Percentiles rank a stretch among this genome's conserved stretches.
Evolutionary conservation across 352 stramenopile species (phyloP).

Genomic region (Plasmopara halstedii): DNA sequence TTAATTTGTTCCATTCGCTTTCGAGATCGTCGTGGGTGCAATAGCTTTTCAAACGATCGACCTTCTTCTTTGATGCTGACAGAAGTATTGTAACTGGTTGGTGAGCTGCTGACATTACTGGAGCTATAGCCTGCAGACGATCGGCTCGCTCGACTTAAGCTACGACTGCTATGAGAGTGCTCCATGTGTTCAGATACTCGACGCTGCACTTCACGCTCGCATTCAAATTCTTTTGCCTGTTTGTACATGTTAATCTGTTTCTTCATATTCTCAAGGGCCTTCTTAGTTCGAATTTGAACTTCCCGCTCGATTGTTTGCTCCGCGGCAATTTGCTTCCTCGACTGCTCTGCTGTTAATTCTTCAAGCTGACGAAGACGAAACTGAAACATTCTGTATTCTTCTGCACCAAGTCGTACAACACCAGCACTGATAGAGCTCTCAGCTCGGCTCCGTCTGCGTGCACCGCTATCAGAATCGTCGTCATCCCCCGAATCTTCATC

Average conservation of each 20-base stretch:
- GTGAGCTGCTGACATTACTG: constrained; percentile 20
- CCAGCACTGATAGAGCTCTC: constrained; percentile 21
- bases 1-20: constrained; percentile 55
- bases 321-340: constrained; percentile 58
- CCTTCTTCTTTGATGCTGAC: constrained; percentile 31
- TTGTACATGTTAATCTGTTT: constrained; percentile 84
- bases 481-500: constrained; percentile 62
- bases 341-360: constrained; percentile 63
- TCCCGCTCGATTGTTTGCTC: constrained; percentile 75
- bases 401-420: constrained; percentile 47
- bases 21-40: constrained; percentile 63
- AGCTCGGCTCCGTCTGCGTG: constrained; percentile 8
- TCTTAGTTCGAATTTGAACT: constrained; percentile 50
- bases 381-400: constrained; percentile 82
- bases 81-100: constrained; percentile 29
- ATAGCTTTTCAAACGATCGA: constrained; percentile 65
- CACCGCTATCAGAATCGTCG: constrained; percentile 48
- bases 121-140: constrained; percentile 11
- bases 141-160: constrained; percentile 12
- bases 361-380: constrained; percentile 73
- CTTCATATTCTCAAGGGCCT: constrained; percentile 68
- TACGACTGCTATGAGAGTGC: constrained; percentile 14
- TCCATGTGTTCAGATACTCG: constrained; percentile 47
- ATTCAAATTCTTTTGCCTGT: constrained; percentile 73
- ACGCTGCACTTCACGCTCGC: constrained; percentile 70